Conservation (phyloP, 2,329 filamentous ascomycete genomes). For the Scedosporium dehoogii region DNA sequence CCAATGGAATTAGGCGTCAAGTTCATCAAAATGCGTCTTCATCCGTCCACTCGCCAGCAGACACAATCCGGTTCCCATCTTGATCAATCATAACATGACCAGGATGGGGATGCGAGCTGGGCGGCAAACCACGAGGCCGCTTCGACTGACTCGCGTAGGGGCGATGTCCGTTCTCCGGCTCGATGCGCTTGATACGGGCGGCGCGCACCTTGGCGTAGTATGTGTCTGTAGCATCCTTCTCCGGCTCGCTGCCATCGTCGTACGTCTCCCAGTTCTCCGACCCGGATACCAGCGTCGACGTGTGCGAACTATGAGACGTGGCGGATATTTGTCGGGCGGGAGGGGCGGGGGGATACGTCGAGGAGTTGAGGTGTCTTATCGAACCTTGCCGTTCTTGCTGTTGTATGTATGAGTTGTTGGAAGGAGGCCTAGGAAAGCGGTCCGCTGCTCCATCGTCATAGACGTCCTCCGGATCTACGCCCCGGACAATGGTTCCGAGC, state of each 20-base stretch:
- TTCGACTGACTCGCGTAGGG: constrained; percentile 36
- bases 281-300: constrained; percentile 67
- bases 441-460: constrained; percentile 53
- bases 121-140: constrained; percentile 43
- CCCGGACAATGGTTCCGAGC: constrained; percentile 43
- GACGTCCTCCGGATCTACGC: constrained; percentile 68
- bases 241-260: constrained; percentile 70
- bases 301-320: constrained; percentile 57
- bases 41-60: constrained; percentile 58
- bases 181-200: constrained; percentile 54
- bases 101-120: constrained; percentile 34
- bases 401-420: constrained; percentile 19
- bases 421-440: not conserved
- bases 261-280: constrained; percentile 99
- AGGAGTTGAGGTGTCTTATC: constrained; percentile 26
- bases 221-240: constrained; percentile 63
- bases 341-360: constrained; percentile 30
- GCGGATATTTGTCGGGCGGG: constrained; percentile 50
- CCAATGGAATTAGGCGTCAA: not conserved
- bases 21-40: constrained; percentile 35
- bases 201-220: constrained; percentile 73
- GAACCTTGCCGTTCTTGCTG: constrained; percentile 30
- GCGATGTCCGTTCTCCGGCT: constrained; percentile 36
- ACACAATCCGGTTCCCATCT: constrained; percentile 54
- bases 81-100: constrained; percentile 41